Evolutionary conservation across 495 filamentous ascomycete species (phyloP).

Genomic region (Bacidia rubella): DNA sequence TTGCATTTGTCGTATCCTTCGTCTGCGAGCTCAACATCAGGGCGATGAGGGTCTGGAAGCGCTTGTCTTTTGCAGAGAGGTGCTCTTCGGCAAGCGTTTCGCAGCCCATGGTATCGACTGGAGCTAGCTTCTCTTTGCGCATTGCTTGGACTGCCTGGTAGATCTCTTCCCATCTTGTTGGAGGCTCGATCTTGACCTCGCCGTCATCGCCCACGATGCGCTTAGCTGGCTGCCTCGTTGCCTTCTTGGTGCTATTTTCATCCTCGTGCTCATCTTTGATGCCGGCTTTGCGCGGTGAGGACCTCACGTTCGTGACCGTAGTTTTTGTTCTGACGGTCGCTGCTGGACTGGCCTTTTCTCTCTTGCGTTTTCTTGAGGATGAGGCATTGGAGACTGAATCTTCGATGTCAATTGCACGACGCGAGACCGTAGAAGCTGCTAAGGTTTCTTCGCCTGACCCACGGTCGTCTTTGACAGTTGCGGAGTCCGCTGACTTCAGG

Average conservation of each 20-base stretch:
- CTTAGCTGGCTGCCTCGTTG: constrained; percentile 50
- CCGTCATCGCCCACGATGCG: constrained; percentile 45
- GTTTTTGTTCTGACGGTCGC: constrained; percentile 20
- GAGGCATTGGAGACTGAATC: constrained; percentile 36
- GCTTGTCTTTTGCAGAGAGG: constrained; percentile 46
- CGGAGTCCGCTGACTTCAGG: constrained; percentile 13
- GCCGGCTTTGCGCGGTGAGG: constrained; percentile 12
- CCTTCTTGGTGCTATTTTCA: constrained; percentile 24
- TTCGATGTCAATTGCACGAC: constrained; percentile 42
- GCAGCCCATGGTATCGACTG: constrained; percentile 97
- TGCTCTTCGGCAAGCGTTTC: constrained; percentile 52
- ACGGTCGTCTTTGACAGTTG: constrained; percentile 18
- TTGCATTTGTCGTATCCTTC: constrained; percentile 85
- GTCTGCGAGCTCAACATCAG: constrained; percentile 97
- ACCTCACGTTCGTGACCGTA: constrained; percentile 9
- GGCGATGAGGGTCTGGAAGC: constrained; percentile 83
- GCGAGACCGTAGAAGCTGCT: constrained; percentile 29
- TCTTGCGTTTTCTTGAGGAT: constrained; percentile 39
- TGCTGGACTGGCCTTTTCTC: constrained; percentile 14
- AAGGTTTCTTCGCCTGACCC: constrained; percentile 24
- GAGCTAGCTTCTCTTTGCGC: constrained; percentile 63
- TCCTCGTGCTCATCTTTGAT: constrained; percentile 17
- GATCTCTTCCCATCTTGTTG: constrained; percentile 72
- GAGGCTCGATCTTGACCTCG: constrained; percentile 45
- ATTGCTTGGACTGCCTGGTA: constrained; percentile 68